Conservation (phyloP, 371 early-diverging fungal genomes). For the Rhizopus sp. region DNA sequence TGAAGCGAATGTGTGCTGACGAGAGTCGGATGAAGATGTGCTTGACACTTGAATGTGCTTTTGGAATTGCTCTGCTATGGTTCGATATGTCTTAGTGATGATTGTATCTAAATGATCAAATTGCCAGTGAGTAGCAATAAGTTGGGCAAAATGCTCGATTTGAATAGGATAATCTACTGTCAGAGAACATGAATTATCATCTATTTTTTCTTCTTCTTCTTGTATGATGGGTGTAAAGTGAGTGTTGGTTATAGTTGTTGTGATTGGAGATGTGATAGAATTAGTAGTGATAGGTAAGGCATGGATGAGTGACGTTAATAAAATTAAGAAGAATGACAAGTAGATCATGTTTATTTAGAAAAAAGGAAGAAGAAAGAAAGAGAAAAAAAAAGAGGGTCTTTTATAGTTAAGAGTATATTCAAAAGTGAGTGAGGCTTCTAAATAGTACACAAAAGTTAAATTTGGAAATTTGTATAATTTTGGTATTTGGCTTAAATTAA, state of each 20-base stretch:
- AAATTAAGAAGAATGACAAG: not conserved
- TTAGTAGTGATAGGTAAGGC: not conserved
- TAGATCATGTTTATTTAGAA: not conserved
- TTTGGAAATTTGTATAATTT: slow-evolving; percentile 2
- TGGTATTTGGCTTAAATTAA: slow-evolving; percentile 4
- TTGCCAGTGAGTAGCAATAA: slow-evolving; percentile 44
- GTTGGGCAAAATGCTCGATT: slow-evolving; percentile 41
- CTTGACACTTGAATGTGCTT: slow-evolving; percentile 30
- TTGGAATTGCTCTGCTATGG: slow-evolving; percentile 35
- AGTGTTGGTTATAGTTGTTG: not conserved
- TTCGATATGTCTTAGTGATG: slow-evolving; percentile 28
- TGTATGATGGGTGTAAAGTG: no score
- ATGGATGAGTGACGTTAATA: not conserved
- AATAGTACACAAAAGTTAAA: not conserved
- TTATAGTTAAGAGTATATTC: no score
- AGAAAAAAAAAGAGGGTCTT: not conserved
- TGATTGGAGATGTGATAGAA: not conserved
- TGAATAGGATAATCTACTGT: slow-evolving; percentile 12
- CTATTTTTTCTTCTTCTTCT: not conserved
- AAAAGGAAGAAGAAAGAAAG: not conserved
- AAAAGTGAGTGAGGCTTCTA: not conserved
- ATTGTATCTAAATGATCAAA: slow-evolving; percentile 47
- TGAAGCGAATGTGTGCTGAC: slow-evolving; percentile 1
- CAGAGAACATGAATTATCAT: not conserved
- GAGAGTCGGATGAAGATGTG: not conserved